Evolutionary conservation across 1,284 basidiomycete species (phyloP).

Genomic region (Pisolithus thermaeus): DNA sequence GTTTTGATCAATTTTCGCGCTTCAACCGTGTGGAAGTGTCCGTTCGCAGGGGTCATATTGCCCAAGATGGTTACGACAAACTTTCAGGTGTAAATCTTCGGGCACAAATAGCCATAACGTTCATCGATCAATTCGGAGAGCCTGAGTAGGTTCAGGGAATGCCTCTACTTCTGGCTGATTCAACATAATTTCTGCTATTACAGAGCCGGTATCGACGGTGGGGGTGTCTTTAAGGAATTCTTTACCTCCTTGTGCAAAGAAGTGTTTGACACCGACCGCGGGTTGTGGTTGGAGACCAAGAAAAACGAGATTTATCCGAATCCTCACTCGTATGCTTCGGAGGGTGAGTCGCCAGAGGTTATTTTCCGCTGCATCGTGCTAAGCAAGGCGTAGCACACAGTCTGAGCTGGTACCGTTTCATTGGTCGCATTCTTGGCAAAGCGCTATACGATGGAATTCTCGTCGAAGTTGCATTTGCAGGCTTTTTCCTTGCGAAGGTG

Average conservation of each 20-base stretch:
- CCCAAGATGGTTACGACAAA: conserved; percentile 84
- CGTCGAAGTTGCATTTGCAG: conserved; percentile 93
- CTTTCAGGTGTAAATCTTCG: conserved; percentile 78
- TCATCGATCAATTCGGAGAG: conserved; percentile 86
- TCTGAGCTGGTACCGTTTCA: conserved; percentile 91
- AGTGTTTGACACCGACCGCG: conserved; percentile 91
- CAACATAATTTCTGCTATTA: not conserved
- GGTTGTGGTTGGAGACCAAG: conserved; percentile 87
- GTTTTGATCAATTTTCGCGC: conserved; percentile 12
- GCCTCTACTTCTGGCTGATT: not conserved
- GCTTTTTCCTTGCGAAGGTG: conserved; percentile 91
- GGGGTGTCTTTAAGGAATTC: conserved; percentile 98
- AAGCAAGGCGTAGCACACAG: conserved; percentile 56
- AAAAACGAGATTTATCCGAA: conserved; percentile 95
- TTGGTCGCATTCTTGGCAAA: conserved; percentile 91
- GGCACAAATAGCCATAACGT: conserved; percentile 77
- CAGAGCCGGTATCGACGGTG: conserved; percentile 90
- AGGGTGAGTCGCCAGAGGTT: conserved; percentile 44
- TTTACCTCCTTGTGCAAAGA: conserved; percentile 89
- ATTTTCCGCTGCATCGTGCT: conserved; percentile 3
- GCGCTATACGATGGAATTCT: conserved; percentile 96
- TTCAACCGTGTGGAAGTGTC: conserved; percentile 43
- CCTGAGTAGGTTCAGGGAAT: conserved; percentile 55
- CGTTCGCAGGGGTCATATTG: conserved; percentile 71
- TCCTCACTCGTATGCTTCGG: conserved; percentile 83